A percentile compares a stretch with the other conserved stretches of the same genome.
These are phyloP conservation scores for Acer saccharum DNA, from an alignment of 345 rosid species.

Conservation along the genomic window DNA sequence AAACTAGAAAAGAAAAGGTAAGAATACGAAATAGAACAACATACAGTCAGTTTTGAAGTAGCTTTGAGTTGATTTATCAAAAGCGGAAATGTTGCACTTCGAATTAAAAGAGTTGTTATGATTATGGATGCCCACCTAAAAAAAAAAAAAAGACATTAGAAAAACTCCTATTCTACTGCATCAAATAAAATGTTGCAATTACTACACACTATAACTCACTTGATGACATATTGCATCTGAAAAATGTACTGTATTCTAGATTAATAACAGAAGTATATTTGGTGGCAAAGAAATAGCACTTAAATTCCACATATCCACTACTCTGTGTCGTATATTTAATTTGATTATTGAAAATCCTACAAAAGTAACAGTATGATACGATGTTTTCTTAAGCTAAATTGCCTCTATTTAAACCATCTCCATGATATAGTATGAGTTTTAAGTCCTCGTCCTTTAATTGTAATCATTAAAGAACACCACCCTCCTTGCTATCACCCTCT, in stretches of 20 bases:
- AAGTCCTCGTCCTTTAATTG: too few species aligned
- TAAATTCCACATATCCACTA: neutral
- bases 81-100: too few species aligned
- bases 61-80: conserved; percentile 38
- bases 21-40: conserved; percentile 21
- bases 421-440: too few species aligned
- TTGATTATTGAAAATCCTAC: neutral
- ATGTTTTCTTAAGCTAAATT: neutral
- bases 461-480: neutral
- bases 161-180: neutral
- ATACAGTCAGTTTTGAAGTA: conserved; percentile 66
- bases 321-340: neutral
- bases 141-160: neutral
- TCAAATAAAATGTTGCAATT: neutral
- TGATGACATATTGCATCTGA: neutral
- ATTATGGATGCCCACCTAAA: conserved; percentile 55
- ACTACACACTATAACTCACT: neutral
- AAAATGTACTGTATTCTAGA: neutral
- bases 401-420: neutral
- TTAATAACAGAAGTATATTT: neutral
- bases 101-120: too few species aligned
- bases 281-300: neutral
- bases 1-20: conserved; percentile 11
- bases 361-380: too few species aligned
- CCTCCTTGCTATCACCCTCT: neutral